Conservation (phyloP, 2,329 filamentous ascomycete species). For the Penicillium sp. region DNA sequence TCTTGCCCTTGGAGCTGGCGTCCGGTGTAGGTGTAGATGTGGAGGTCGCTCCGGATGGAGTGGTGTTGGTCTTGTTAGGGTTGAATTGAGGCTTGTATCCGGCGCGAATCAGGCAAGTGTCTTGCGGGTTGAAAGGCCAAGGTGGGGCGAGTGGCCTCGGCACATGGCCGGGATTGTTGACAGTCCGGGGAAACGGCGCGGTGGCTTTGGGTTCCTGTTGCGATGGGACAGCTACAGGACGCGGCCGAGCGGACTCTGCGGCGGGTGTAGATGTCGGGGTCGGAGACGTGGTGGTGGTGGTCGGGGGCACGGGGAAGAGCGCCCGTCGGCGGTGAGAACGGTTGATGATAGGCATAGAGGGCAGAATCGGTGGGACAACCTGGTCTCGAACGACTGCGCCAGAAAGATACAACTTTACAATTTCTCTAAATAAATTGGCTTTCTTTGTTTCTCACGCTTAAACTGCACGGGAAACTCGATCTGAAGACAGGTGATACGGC, state of each 20-base stretch:
- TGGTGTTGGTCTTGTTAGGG: slow-evolving; percentile 8
- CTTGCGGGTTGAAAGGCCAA: slow-evolving; percentile 30
- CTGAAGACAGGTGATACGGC: not conserved
- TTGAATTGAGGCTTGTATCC: slow-evolving; percentile 31
- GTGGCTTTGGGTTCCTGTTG: slow-evolving; percentile 3
- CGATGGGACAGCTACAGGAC: not conserved
- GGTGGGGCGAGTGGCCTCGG: slow-evolving; percentile 23
- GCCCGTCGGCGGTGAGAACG: slow-evolving; percentile 24
- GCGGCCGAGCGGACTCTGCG: not conserved
- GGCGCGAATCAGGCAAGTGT: slow-evolving; percentile 29
- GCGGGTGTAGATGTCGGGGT: slow-evolving; percentile 7
- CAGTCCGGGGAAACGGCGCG: slow-evolving; percentile 6
- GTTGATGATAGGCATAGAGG: slow-evolving; percentile 18
- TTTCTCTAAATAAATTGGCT: not conserved
- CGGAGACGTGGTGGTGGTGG: not conserved
- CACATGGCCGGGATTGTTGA: slow-evolving; percentile 26
- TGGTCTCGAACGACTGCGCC: not conserved
- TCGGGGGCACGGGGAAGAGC: not conserved
- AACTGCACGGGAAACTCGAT: not conserved
- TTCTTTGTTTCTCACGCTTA: not conserved
- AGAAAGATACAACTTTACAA: not conserved
- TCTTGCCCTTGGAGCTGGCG: slow-evolving; percentile 9
- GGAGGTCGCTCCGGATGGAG: slow-evolving; percentile 3
- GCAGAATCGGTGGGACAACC: slow-evolving; percentile 28
- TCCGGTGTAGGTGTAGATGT: not conserved